Conservation (phyloP, 1,284 basidiomycete genomes). For the Ustilago shanxiensis region DNA sequence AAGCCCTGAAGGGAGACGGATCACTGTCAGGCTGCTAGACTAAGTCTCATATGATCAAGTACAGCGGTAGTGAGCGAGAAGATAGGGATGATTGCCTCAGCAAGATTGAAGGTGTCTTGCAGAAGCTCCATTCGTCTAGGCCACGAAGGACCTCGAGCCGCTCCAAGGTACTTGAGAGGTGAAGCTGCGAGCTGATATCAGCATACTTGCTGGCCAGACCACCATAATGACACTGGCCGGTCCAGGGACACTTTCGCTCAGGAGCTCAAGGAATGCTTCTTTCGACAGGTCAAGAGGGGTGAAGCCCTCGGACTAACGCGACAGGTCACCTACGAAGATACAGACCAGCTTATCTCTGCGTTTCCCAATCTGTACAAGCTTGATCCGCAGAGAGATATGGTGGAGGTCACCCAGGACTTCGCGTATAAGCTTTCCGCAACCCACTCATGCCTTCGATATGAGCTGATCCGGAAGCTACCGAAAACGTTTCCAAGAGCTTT, state of each 20-base stretch:
- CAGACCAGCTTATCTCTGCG: background rate
- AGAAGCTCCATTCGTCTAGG: background rate
- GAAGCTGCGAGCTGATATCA: background rate
- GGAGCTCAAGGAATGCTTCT: background rate
- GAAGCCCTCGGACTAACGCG: slow-evolving; percentile 1
- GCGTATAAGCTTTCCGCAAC: background rate
- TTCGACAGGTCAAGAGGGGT: background rate
- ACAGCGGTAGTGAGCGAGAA: background rate
- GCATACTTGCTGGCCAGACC: background rate
- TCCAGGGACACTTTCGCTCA: background rate
- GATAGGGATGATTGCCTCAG: slow-evolving; percentile 3
- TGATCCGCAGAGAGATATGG: slow-evolving; percentile 2
- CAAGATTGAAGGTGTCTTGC: background rate
- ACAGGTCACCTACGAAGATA: background rate
- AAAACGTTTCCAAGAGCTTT: background rate
- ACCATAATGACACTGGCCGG: background rate
- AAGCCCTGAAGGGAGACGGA: background rate
- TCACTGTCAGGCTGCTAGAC: background rate
- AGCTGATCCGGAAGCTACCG: background rate
- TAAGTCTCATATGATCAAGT: background rate
- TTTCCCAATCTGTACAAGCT: slow-evolving; percentile 7
- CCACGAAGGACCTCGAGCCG: background rate
- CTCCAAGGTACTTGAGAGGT: background rate
- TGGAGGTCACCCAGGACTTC: slow-evolving; percentile 7
- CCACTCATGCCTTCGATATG: background rate